A percentile compares a stretch with the other conserved stretches of the same genome.
Evolutionary conservation across 2,329 filamentous ascomycete species (phyloP).

Genomic region (Alternaria tenuissima): DNA sequence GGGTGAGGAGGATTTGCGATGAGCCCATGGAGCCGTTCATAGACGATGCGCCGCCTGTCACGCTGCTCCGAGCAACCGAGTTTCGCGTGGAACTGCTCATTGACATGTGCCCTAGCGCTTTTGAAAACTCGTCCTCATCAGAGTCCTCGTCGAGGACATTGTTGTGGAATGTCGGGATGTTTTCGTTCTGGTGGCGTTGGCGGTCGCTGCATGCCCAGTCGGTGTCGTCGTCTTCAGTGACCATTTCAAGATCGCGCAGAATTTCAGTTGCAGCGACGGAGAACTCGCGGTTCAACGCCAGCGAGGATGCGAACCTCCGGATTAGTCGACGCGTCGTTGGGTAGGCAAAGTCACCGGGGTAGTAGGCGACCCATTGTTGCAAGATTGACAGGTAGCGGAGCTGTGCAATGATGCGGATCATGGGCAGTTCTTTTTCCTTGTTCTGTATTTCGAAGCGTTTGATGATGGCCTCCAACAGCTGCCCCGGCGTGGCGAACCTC

Average conservation of each 20-base stretch:
- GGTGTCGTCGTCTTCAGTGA: constrained; percentile 87
- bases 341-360: constrained; percentile 92
- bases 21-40: constrained; percentile 41
- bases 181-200: constrained; percentile 57
- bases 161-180: constrained; percentile 54
- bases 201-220: constrained; percentile 89
- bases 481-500: constrained; percentile 84
- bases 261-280: constrained; percentile 87
- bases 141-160: constrained; percentile 52
- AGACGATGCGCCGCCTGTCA: constrained; percentile 37
- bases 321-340: constrained; percentile 75
- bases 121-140: constrained; percentile 46
- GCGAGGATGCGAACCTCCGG: constrained; percentile 75
- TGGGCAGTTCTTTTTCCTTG: constrained; percentile 71
- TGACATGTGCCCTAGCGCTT: constrained; percentile 42
- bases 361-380: constrained; percentile 86
- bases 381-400: constrained; percentile 84
- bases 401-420: constrained; percentile 82
- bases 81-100: constrained; percentile 35
- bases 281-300: constrained; percentile 83
- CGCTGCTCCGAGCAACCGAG: constrained; percentile 42
- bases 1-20: constrained; percentile 64
- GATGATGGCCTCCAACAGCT: constrained; percentile 80
- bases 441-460: constrained; percentile 76
- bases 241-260: constrained; percentile 75